Conservation (phyloP, 148 eudicot species). For the Chenopodium album region DNA sequence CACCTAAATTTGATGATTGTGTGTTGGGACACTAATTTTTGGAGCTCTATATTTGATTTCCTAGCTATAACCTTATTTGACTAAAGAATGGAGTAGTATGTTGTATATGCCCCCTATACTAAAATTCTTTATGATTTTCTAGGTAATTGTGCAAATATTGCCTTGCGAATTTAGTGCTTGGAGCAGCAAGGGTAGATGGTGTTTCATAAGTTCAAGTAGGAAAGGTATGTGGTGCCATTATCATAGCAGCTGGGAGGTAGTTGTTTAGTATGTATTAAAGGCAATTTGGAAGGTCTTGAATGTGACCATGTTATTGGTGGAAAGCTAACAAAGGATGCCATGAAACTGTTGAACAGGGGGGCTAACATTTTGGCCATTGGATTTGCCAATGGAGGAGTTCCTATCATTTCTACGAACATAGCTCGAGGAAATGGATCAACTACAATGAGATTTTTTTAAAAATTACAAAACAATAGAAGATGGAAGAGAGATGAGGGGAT, state of each 20-base stretch:
- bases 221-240: too few species aligned
- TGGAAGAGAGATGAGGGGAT: too few species aligned
- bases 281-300: background rate
- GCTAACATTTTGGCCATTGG: slow-evolving; percentile 90
- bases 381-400: slow-evolving; percentile 95
- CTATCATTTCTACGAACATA: slow-evolving; percentile 85
- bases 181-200: slow-evolving; percentile 99
- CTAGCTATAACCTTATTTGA: too few species aligned
- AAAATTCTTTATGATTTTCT: too few species aligned
- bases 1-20: too few species aligned
- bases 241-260: slow-evolving; percentile 55
- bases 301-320: slow-evolving; percentile 72
- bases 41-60: too few species aligned
- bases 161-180: slow-evolving; percentile 52
- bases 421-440: slow-evolving; percentile 29
- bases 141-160: too few species aligned
- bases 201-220: slow-evolving; percentile 94
- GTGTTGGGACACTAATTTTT: too few species aligned
- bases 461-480: too few species aligned
- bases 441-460: too few species aligned
- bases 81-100: too few species aligned
- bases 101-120: too few species aligned
- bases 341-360: slow-evolving; percentile 91
- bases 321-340: slow-evolving; percentile 73
- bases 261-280: background rate